Evolutionary conservation across 345 rosid genomes (phyloP), one percentile per base, ranked within the genome.

Genomic region (Linum trigynum): DNA sequence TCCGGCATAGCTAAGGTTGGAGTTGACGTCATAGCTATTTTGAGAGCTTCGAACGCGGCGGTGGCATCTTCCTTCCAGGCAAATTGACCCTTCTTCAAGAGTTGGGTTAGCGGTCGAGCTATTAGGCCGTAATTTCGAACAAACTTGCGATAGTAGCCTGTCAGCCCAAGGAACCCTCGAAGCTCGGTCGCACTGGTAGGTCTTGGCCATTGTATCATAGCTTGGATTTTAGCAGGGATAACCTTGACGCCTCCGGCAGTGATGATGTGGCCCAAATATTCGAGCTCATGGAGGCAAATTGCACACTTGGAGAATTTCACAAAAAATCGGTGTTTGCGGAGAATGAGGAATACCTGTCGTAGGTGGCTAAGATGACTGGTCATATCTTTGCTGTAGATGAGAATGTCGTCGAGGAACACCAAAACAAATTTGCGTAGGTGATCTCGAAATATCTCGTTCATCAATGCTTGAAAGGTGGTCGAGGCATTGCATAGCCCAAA

Each of bases 1-100:
- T 43, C 2, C 7, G 3, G 5, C 0, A 63, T 2, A 6, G 56
- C 0, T 7, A 45, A 5, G 1, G 12, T 5, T 9, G 0, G 17
- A 23, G 56, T 0, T 6, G 37, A 32, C 3, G 3, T 3, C 39
- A 62, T 40, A 0, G 51, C 35, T 17, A 6, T 17, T 32, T 42
- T 40, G n/a, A n/a, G 36, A 62, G 16, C 10, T 42, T 62, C 11
- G 14, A 62, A 62, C 4, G 55, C 7, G 7, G 0, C 2, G 3
- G 41, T 2, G n/a, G 3, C 65, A 2, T 62, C 0, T 0, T 2
- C 0, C 3, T 3, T 3, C 9, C 0, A 42, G 23, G 3, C 4
- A 16, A 42, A 42, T 0, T 3, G 2, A 43, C 32, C 38, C 3
- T 40, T 4, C 5, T 62, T 62, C 1, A 62, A 7, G 6, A 62